Evolutionary conservation across 192 early-diverging fungal genomes (phyloP).

Genomic region (Coemansia sp.): DNA sequence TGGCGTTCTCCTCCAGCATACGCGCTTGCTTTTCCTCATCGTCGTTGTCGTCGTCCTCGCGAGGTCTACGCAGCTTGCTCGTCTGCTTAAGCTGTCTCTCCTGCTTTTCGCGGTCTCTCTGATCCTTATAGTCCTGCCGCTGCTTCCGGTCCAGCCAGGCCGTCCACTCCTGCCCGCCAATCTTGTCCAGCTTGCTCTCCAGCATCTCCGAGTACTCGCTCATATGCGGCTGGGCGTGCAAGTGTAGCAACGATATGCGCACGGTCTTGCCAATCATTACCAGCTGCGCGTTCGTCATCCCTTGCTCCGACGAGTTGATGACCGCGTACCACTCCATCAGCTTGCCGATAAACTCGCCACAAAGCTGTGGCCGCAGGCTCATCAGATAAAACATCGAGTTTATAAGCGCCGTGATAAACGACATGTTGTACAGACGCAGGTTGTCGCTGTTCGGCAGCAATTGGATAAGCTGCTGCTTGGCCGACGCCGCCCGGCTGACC

Average conservation of each 20-base stretch:
- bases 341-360: slow-evolving; percentile 23
- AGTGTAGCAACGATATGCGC: slow-evolving; percentile 43
- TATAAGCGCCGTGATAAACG: slow-evolving; percentile 51
- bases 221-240: slow-evolving; percentile 46
- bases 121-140: slow-evolving; percentile 26
- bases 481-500: slow-evolving; percentile 33
- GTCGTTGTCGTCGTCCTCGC: slow-evolving; percentile 29
- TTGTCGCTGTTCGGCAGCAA: slow-evolving; percentile 55
- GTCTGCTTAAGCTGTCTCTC: neutral
- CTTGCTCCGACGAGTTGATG: slow-evolving; percentile 48
- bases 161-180: slow-evolving; percentile 53
- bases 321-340: slow-evolving; percentile 49
- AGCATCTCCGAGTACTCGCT: slow-evolving; percentile 32
- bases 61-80: slow-evolving; percentile 13
- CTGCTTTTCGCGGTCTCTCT: slow-evolving; percentile 23
- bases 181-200: slow-evolving; percentile 39
- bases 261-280: slow-evolving; percentile 43
- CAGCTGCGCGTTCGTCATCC: slow-evolving; percentile 42
- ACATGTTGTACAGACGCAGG: slow-evolving; percentile 45
- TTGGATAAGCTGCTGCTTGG: slow-evolving; percentile 41
- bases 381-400: slow-evolving; percentile 52
- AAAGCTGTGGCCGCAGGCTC: slow-evolving; percentile 54
- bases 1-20: slow-evolving; percentile 53
- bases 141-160: slow-evolving; percentile 32
- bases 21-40: slow-evolving; percentile 51